Conservation (phyloP, 2,329 filamentous ascomycete species). For the Fragosphaeria purpurea region DNA sequence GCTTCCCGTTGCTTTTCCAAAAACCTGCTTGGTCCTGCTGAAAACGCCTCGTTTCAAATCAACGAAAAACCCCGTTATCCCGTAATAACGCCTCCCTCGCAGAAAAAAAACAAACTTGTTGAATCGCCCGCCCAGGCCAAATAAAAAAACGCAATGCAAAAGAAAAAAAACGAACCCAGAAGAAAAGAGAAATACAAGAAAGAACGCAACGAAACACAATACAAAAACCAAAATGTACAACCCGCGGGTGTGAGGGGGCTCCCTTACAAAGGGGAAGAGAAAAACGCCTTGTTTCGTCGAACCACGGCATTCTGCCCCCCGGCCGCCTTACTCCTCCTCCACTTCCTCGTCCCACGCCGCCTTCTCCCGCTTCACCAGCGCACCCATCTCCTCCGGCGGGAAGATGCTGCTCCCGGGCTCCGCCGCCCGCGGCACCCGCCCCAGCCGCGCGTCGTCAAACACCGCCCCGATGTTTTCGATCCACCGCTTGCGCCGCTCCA, state of each 20-base stretch:
- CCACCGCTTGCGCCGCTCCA: conserved; percentile 87
- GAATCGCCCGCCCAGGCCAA: neutral
- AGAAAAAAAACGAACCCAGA: neutral
- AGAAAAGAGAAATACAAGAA: neutral
- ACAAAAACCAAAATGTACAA: too few species aligned
- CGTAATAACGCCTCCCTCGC: too few species aligned
- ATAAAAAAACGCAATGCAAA: neutral
- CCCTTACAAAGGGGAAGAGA: neutral
- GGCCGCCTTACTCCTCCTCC: conserved; percentile 41
- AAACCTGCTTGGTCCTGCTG: too few species aligned
- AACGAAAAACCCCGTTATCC: too few species aligned
- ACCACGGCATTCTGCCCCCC: neutral
- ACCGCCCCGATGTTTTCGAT: conserved; percentile 83
- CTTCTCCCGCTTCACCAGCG: conserved; percentile 63
- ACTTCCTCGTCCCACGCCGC: conserved; percentile 75
- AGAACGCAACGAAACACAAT: too few species aligned
- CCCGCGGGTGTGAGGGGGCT: too few species aligned
- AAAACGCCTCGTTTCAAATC: too few species aligned
- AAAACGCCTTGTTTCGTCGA: too few species aligned
- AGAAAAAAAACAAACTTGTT: neutral
- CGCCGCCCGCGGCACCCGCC: conserved; percentile 55
- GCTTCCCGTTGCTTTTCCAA: too few species aligned
- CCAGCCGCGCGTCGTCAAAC: conserved; percentile 72
- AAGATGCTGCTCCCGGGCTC: conserved; percentile 65
- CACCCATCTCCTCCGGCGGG: conserved; percentile 59